phyloP scores from a whole-genome alignment of 805 yeast species.

The Saccharomyces paradoxus region DNA sequence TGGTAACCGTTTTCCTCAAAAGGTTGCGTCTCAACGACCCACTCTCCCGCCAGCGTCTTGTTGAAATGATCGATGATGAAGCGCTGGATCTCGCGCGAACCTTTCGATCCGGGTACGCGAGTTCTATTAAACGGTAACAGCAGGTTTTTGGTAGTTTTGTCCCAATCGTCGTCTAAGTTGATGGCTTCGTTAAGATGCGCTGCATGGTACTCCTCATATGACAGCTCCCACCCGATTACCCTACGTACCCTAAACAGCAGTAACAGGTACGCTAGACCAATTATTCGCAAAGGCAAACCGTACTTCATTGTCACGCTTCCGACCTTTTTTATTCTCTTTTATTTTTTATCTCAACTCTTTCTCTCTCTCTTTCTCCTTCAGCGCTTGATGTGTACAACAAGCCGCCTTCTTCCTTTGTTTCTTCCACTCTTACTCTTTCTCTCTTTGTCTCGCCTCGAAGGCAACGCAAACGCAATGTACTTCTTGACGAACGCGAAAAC shows the following conservation, averaged over 20 bases:
- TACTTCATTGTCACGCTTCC: not conserved
- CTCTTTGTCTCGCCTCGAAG: not conserved
- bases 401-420: not conserved
- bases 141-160: constrained; percentile 7
- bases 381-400: not conserved
- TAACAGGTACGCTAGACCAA: not conserved
- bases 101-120: constrained; percentile 37
- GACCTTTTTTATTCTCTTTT: no score
- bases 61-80: constrained; percentile 33
- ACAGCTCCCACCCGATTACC: constrained; percentile 1
- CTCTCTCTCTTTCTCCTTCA: not conserved
- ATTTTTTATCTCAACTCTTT: no score
- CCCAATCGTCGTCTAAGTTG: not conserved
- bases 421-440: not conserved
- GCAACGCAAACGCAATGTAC: not conserved
- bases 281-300: not conserved
- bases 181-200: not conserved
- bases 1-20: constrained; percentile 32
- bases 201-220: constrained; percentile 2
- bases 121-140: constrained; percentile 32
- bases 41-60: constrained; percentile 16
- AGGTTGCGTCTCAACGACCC: constrained; percentile 26
- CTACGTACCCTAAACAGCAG: not conserved
- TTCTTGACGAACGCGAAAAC: not conserved
- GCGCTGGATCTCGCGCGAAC: constrained; percentile 32